These are phyloP conservation scores for Endotrypanum monterogeii DNA, from an alignment of 208 protist genomes.

Conservation along the genomic window DNA sequence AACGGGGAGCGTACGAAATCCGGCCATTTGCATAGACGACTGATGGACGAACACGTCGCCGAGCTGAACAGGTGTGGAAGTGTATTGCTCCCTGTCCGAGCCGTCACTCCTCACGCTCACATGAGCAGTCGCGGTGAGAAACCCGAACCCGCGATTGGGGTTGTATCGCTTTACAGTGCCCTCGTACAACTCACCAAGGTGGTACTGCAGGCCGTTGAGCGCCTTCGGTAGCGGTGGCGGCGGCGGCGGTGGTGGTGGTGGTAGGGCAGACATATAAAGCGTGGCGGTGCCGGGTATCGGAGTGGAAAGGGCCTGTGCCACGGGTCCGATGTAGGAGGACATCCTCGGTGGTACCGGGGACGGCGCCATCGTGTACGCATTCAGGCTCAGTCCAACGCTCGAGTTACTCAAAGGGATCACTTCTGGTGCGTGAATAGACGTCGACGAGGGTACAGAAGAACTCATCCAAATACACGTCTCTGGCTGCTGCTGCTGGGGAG, in stretches of 20 bases:
- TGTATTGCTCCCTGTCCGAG: neutral
- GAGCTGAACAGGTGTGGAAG: constrained; percentile 22
- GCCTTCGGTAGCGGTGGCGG: constrained; percentile 5
- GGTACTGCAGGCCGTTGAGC: constrained; percentile 50
- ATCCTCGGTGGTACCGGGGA: neutral
- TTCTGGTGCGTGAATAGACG: constrained; percentile 7
- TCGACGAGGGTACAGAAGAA: neutral
- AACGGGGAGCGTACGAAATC: constrained; percentile 54
- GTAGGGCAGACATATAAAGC: neutral
- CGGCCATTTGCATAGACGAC: constrained; percentile 60
- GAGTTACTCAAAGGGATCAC: constrained; percentile 1
- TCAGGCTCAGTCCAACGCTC: neutral
- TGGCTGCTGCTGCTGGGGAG: neutral
- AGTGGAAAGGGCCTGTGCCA: neutral
- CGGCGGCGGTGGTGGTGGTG: neutral
- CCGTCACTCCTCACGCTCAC: constrained; percentile 2
- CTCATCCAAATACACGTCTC: constrained; percentile 18
- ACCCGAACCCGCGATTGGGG: constrained; percentile 62
- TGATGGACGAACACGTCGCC: constrained; percentile 78
- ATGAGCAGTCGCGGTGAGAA: constrained; percentile 53
- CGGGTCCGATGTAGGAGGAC: neutral
- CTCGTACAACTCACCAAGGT: constrained; percentile 61
- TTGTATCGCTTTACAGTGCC: constrained; percentile 74
- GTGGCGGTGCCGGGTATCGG: constrained; percentile 6
- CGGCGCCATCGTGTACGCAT: constrained; percentile 9